A percentile compares a stretch with the other conserved stretches of the same genome.
These are phyloP conservation scores for Leccinum incarnatum DNA, from an alignment of 768 basidiomycete genomes.

Conservation along the genomic window DNA sequence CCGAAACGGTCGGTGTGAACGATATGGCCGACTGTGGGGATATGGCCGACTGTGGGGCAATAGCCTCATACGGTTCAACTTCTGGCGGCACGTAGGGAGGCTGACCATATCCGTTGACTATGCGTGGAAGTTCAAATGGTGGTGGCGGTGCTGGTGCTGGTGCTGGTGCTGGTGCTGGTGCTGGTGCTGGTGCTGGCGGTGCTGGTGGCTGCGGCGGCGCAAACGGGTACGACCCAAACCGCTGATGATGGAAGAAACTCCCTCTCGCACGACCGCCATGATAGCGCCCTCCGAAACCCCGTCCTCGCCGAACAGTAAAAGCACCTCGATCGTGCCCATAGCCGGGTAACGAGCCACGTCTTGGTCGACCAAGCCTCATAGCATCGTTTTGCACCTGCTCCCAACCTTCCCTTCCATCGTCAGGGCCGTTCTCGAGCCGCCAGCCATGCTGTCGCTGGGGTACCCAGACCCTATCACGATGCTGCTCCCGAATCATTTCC, in stretches of 20 bases:
- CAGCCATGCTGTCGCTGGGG: slow-evolving; percentile 18
- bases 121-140: slow-evolving; percentile 32
- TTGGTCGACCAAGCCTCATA: slow-evolving; percentile 24
- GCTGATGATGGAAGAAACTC: slow-evolving; percentile 33
- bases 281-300: slow-evolving; percentile 38
- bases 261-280: slow-evolving; percentile 36
- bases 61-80: slow-evolving; percentile 26
- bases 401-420: slow-evolving; percentile 23
- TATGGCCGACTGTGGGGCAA: slow-evolving; percentile 28
- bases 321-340: slow-evolving; percentile 34
- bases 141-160: background rate
- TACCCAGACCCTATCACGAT: slow-evolving; percentile 19
- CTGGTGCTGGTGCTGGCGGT: background rate
- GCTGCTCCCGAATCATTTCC: slow-evolving; percentile 12
- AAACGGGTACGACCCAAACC: slow-evolving; percentile 32
- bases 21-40: slow-evolving; percentile 40
- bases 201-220: slow-evolving; percentile 17
- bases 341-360: slow-evolving; percentile 36
- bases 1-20: slow-evolving; percentile 43
- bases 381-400: slow-evolving; percentile 16
- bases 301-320: slow-evolving; percentile 32
- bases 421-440: slow-evolving; percentile 27
- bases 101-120: slow-evolving; percentile 29
- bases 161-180: background rate
- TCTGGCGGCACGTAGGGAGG: slow-evolving; percentile 33